These are phyloP conservation scores for Aspergillus phoenicis DNA, from an alignment of 2,329 filamentous ascomycete species.

Conservation along the genomic window DNA sequence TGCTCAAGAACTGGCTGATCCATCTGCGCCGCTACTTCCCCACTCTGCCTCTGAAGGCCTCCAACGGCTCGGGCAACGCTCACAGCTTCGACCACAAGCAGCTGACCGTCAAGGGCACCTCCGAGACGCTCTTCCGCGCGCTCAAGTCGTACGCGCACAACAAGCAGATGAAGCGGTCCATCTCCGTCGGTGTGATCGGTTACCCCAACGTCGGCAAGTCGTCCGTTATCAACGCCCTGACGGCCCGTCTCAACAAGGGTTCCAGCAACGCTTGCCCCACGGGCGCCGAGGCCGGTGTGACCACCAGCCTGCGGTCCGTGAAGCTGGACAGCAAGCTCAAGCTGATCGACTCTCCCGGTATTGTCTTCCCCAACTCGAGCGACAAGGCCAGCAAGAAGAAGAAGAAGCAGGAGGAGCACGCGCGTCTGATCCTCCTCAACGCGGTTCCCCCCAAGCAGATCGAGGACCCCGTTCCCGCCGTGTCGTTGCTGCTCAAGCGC, in stretches of 20 bases:
- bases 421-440: constrained; percentile 83
- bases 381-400: constrained; percentile 50
- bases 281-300: constrained; percentile 89
- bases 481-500: constrained; percentile 79
- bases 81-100: constrained; percentile 91
- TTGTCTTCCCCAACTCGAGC: constrained; percentile 76
- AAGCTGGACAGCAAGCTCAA: constrained; percentile 95
- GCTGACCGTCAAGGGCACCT: constrained; percentile 82
- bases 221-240: constrained; percentile 91
- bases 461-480: constrained; percentile 84
- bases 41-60: constrained; percentile 84
- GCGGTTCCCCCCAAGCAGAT: constrained; percentile 93
- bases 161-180: constrained; percentile 82
- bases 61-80: constrained; percentile 78
- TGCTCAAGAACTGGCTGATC: constrained; percentile 80
- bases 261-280: constrained; percentile 74
- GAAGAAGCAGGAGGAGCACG: constrained; percentile 69
- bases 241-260: constrained; percentile 69
- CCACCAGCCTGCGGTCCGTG: constrained; percentile 82
- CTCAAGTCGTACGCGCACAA: constrained; percentile 85
- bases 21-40: constrained; percentile 89
- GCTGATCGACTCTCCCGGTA: constrained; percentile 89
- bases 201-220: constrained; percentile 97
- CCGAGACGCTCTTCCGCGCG: constrained; percentile 80
- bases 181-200: constrained; percentile 90